Conservation (phyloP, 768 basidiomycete genomes). For the Boletus patriciae region DNA sequence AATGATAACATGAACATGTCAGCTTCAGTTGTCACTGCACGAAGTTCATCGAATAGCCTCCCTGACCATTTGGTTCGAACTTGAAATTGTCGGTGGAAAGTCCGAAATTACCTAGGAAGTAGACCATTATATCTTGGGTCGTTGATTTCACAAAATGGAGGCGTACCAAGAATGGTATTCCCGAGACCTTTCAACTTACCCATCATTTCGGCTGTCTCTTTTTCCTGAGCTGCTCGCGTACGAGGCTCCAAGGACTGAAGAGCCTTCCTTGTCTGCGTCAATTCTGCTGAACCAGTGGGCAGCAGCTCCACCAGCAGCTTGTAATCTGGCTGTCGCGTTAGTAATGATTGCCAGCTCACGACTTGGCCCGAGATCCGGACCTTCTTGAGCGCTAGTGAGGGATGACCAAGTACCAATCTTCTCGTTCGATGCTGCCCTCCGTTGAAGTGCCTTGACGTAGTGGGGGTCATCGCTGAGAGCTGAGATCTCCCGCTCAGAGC, state of each 20-base stretch:
- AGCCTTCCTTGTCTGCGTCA: constrained; percentile 46
- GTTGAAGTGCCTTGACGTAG: constrained; percentile 85
- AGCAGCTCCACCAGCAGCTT: constrained; percentile 64
- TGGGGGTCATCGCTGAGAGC: constrained; percentile 83
- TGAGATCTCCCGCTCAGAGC: constrained; percentile 31
- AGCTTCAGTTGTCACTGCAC: constrained; percentile 38
- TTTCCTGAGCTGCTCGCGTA: constrained; percentile 74
- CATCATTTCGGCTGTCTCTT: constrained; percentile 89
- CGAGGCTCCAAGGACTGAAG: constrained; percentile 63
- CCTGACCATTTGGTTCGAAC: constrained; percentile 89
- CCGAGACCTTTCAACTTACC: constrained; percentile 90
- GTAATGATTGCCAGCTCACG: not conserved
- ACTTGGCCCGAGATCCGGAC: constrained; percentile 38
- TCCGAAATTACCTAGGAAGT: constrained; percentile 77
- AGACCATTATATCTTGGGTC: not conserved
- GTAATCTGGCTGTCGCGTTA: constrained; percentile 59
- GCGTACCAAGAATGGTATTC: constrained; percentile 80
- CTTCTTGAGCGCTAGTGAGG: constrained; percentile 80
- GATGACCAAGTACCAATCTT: constrained; percentile 79
- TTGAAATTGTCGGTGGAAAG: constrained; percentile 97
- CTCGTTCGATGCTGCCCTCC: constrained; percentile 88
- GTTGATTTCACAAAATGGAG: not conserved
- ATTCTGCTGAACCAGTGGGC: constrained; percentile 53
- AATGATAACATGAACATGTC: not conserved
- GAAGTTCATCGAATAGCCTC: constrained; percentile 96